A percentile compares a stretch with the other conserved stretches of the same genome.
Evolutionary conservation across 495 filamentous ascomycete genomes (phyloP).

Genomic region (Hyaloscypha finlandica): DNA sequence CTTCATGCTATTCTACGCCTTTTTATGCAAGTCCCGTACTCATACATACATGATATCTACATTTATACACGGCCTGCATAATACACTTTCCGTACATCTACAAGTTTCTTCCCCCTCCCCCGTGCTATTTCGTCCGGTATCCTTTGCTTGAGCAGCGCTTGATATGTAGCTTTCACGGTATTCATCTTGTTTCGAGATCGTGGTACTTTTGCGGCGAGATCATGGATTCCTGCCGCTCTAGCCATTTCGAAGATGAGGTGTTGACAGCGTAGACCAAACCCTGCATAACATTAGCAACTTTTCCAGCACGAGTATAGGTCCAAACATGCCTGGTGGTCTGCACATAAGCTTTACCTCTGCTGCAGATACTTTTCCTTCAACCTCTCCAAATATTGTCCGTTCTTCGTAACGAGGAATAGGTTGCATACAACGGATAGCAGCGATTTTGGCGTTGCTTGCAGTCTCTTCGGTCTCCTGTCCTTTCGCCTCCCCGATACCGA

Average conservation of each 20-base stretch:
- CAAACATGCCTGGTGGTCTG: constrained; percentile 79
- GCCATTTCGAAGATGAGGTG: constrained; percentile 92
- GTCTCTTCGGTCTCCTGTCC: constrained; percentile 69
- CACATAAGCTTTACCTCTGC: constrained; percentile 76
- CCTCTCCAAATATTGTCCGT: constrained; percentile 85
- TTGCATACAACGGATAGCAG: constrained; percentile 82
- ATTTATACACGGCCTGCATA: constrained; percentile 65
- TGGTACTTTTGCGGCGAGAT: constrained; percentile 78
- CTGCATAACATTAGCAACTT: constrained; percentile 45
- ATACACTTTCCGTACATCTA: constrained; percentile 96
- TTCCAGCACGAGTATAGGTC: background rate
- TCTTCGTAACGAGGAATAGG: constrained; percentile 88
- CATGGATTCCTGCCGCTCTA: constrained; percentile 76
- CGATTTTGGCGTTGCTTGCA: constrained; percentile 62
- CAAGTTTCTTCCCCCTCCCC: constrained; percentile 87
- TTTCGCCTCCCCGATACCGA: constrained; percentile 92
- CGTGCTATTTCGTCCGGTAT: constrained; percentile 86
- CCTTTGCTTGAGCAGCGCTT: constrained; percentile 79
- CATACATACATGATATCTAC: constrained; percentile 20
- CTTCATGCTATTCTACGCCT: constrained; percentile 37
- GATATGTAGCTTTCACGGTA: constrained; percentile 83
- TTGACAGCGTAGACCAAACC: constrained; percentile 89
- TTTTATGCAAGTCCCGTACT: constrained; percentile 31
- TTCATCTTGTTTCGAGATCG: constrained; percentile 93
- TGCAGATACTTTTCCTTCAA: constrained; percentile 81